Evolutionary conservation across 352 stramenopile species (phyloP), one percentile per base, ranked within the genome.

Genomic region (Globisporangium middletonii): DNA sequence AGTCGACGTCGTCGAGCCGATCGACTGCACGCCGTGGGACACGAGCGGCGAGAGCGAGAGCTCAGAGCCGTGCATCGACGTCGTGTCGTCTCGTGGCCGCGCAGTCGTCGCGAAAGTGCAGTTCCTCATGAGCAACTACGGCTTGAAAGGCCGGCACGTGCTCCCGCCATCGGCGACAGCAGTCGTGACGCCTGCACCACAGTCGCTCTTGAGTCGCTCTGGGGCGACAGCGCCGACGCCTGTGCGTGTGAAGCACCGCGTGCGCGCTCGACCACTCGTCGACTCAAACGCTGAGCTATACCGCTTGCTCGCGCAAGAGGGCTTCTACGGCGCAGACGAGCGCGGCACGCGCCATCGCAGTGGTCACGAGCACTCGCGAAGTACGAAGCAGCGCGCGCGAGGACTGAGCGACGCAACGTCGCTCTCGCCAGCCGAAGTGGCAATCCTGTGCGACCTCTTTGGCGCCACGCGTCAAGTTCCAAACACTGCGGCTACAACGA

Each of bases 111-210:
- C 87, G 4, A 75, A 80, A 35, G 63, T 97, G 4, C 88, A 97
- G 56, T 63, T 97, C 15, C 63, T 97, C 13, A 73, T 96, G 57
- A 94, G 82, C 58, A 97, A 96, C 63, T 94, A 94, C 49, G 91
- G 79, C 13, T 44, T 86, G 4, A 88, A 83, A 57, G 79, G 79
- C 6, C 69, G 75, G 30, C 57, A 82, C 27, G 3, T 37, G 4
- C 27, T 67, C 6, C 46, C 59, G 42, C 15, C 52, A 27, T 7
- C 53, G 23, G n/a, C 53, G 45, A 15, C 53, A 26, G 19, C 53
- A 30, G 13, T 26, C 11, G 57, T 62, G 16, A 45, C 47, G 13
- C 64, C 63, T 16, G 27, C 53, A 15, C 8, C 56, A 7, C 46
- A 23, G 16, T 46, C 50, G 23, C 2, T 48, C n/a, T 7, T 33